Conservation (phyloP, 1,284 basidiomycete species). For the Ustilago nuda region DNA sequence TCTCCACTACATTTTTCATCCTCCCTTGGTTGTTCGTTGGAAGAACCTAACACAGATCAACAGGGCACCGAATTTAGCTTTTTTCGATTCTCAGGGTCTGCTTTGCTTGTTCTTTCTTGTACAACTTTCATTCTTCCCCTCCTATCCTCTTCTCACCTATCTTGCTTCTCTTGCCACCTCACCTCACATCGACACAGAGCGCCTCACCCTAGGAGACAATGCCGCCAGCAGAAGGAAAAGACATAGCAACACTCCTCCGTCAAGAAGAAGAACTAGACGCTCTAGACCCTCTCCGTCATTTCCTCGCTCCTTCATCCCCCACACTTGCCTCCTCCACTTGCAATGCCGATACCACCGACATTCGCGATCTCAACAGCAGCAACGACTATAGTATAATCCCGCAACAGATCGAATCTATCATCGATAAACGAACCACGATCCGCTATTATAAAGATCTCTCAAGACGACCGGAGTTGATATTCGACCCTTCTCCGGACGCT, state of each 20-base stretch:
- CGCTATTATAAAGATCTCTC: constrained; percentile 48
- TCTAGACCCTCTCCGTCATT: constrained; percentile 77
- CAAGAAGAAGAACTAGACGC: constrained; percentile 73
- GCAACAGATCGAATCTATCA: constrained; percentile 74
- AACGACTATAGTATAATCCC: constrained; percentile 71
- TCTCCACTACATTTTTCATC: neutral
- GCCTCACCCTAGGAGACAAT: neutral
- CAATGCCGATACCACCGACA: neutral
- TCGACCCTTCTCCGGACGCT: neutral
- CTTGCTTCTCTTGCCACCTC: neutral
- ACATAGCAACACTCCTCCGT: constrained; percentile 25
- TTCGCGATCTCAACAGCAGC: constrained; percentile 16
- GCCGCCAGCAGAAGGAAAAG: neutral
- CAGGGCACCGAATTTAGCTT: neutral
- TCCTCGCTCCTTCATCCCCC: constrained; percentile 70
- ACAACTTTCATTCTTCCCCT: neutral
- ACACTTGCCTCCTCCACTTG: neutral
- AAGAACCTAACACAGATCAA: neutral
- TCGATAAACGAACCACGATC: constrained; percentile 45
- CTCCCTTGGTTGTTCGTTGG: neutral
- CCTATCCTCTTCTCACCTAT: neutral
- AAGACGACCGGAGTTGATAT: constrained; percentile 18
- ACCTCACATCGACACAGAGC: neutral
- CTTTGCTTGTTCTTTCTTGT: no score
- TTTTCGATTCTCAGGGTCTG: no score